Evolutionary conservation across 169 alveolate species (phyloP).

Genomic region (Eimeria necatrix): DNA sequence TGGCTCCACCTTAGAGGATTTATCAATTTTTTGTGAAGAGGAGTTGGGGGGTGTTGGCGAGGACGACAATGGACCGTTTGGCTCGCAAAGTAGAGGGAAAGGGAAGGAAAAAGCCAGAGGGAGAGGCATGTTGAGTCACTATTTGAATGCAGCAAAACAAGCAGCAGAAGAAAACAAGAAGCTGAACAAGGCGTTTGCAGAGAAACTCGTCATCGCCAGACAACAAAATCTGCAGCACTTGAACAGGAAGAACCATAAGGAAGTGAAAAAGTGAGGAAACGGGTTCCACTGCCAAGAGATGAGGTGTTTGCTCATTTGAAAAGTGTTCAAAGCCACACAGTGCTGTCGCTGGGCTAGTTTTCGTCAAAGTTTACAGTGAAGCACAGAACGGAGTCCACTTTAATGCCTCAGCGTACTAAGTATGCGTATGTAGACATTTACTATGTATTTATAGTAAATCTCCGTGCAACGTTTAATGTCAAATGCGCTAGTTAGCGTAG

Average conservation of each 20-base stretch:
- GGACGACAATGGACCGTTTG: constrained; percentile 22
- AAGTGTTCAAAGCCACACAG: too few species aligned
- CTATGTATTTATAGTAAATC: too few species aligned
- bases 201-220: constrained; percentile 64
- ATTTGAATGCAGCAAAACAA: constrained; percentile 79
- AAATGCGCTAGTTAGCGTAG: too few species aligned
- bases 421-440: not conserved
- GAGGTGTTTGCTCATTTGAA: too few species aligned
- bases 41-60: constrained; percentile 47
- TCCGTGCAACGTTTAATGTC: too few species aligned
- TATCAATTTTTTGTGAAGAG: constrained; percentile 61
- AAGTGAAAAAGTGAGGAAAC: not conserved
- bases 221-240: constrained; percentile 67
- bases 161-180: constrained; percentile 76
- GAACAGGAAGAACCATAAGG: not conserved
- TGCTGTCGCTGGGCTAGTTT: too few species aligned
- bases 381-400: not conserved
- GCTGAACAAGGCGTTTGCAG: constrained; percentile 59
- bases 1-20: constrained; percentile 75
- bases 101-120: not conserved
- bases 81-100: not conserved
- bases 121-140: constrained; percentile 40
- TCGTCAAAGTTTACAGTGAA: too few species aligned
- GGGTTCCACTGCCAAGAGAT: too few species aligned
- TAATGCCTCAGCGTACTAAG: not conserved